Conservation (phyloP, 2,329 filamentous ascomycete genomes). For the Epichloe coenophiala region DNA sequence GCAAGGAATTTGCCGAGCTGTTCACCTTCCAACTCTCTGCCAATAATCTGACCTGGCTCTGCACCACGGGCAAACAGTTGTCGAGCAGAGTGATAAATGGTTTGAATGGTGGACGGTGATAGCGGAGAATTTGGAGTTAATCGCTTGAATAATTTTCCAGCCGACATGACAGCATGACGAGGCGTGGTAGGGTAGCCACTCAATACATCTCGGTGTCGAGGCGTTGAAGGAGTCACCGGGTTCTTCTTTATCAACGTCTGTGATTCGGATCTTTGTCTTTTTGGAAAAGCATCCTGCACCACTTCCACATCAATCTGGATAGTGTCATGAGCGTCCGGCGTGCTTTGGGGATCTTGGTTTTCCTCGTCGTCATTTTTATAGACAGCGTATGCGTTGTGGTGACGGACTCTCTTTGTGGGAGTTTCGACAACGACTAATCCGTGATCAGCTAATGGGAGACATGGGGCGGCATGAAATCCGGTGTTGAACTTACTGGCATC, state of each 20-base stretch:
- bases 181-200: constrained; percentile 63
- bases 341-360: constrained; percentile 38
- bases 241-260: constrained; percentile 25
- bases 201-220: constrained; percentile 67
- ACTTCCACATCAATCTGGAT: constrained; percentile 31
- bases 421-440: constrained; percentile 14
- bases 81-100: constrained; percentile 75
- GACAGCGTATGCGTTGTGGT: constrained; percentile 24
- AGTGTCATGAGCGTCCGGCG: constrained; percentile 17
- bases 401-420: constrained; percentile 33
- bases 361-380: constrained; percentile 47
- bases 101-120: constrained; percentile 55
- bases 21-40: constrained; percentile 54
- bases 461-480: not conserved
- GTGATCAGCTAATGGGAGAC: constrained; percentile 1
- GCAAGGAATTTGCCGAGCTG: constrained; percentile 59
- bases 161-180: constrained; percentile 67
- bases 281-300: constrained; percentile 18
- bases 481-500: constrained; percentile 16
- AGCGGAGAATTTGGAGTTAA: constrained; percentile 63
- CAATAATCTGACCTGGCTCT: constrained; percentile 61
- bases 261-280: constrained; percentile 16
- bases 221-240: constrained; percentile 57
- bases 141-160: constrained; percentile 62
- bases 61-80: constrained; percentile 76